A percentile compares a stretch with the other conserved stretches of the same genome.
These are phyloP conservation scores for Blastomyces silverae DNA, from an alignment of 2,329 filamentous ascomycete genomes.

Conservation along the genomic window DNA sequence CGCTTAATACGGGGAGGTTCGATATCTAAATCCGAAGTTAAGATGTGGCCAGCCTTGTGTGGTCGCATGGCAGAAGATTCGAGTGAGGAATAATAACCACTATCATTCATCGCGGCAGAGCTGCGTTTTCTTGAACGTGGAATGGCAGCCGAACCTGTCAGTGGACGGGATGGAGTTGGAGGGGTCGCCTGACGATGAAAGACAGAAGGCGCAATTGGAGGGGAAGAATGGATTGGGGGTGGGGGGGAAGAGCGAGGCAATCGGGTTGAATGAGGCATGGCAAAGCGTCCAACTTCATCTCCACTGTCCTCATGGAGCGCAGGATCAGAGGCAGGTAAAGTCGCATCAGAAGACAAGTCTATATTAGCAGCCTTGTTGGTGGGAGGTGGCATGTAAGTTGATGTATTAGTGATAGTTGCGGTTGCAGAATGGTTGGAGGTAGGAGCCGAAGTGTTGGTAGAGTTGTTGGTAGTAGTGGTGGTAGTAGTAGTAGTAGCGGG, in stretches of 20 bases:
- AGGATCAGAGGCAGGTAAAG: conserved; percentile 64
- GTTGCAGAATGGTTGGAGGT: conserved; percentile 21
- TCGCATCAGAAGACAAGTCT: conserved; percentile 70
- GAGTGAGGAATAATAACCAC: conserved; percentile 92
- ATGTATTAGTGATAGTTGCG: conserved; percentile 15
- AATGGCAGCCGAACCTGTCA: conserved; percentile 56
- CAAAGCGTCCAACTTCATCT: conserved; percentile 37
- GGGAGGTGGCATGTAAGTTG: conserved; percentile 17
- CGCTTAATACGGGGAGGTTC: conserved; percentile 76
- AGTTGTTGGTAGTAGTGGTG: conserved; percentile 22
- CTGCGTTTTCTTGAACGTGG: conserved; percentile 67
- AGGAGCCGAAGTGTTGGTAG: conserved; percentile 20
- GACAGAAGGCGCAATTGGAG: conserved; percentile 61
- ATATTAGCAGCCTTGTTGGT: conserved; percentile 24
- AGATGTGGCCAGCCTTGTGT: conserved; percentile 55
- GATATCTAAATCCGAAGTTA: conserved; percentile 66
- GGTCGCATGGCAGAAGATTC: conserved; percentile 82
- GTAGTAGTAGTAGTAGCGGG: conserved; percentile 13
- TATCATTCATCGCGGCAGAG: conserved; percentile 76
- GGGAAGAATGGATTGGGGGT: conserved; percentile 76
- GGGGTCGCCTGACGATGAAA: conserved; percentile 58
- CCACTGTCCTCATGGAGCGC: conserved; percentile 50
- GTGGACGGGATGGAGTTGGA: conserved; percentile 62
- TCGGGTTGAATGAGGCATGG: conserved; percentile 24
- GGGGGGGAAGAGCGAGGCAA: conserved; percentile 43